phyloP scores from a whole-genome alignment of 495 filamentous ascomycete genomes.

The Hypoxylon fragiforme region DNA sequence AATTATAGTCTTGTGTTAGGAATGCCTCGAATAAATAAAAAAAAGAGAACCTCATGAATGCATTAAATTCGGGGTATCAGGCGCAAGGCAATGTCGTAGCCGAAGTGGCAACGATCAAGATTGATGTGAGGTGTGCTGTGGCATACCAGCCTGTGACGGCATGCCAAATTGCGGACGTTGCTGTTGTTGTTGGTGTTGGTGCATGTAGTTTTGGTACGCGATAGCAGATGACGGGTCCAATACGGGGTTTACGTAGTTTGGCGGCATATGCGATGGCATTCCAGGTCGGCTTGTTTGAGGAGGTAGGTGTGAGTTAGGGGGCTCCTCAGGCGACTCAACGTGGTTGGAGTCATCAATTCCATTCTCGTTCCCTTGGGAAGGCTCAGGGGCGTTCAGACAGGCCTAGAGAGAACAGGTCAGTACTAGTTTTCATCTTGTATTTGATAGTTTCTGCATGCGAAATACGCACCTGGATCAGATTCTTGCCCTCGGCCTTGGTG shows the following conservation, averaged over 20 bases:
- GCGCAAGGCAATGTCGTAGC: conserved; percentile 42
- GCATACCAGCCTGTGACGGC: conserved; percentile 56
- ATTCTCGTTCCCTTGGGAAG: conserved; percentile 82
- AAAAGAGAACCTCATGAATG: conserved; percentile 50
- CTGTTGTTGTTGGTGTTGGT: too few species aligned
- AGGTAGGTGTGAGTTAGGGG: conserved; percentile 59
- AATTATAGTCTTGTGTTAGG: conserved; percentile 38
- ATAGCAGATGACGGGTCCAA: conserved; percentile 60
- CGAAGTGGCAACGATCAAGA: conserved; percentile 37
- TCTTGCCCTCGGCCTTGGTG: conserved; percentile 99
- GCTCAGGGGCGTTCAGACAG: conserved; percentile 95
- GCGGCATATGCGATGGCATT: conserved; percentile 56
- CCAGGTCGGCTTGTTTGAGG: conserved; percentile 55
- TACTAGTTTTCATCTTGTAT: not conserved
- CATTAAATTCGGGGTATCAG: conserved; percentile 57
- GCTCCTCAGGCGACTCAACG: conserved; percentile 67
- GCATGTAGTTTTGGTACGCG: conserved; percentile 64
- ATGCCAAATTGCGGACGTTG: conserved; percentile 55
- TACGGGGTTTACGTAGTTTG: conserved; percentile 56
- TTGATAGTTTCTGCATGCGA: conserved; percentile 8
- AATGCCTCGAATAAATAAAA: conserved; percentile 41
- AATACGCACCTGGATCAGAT: conserved; percentile 88
- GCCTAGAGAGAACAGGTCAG: conserved; percentile 60
- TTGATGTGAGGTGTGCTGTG: conserved; percentile 57
- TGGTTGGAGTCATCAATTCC: conserved; percentile 75